A percentile compares a stretch with the other conserved stretches of the same genome.
These are phyloP conservation scores for Ceratocystis albifundus DNA, from an alignment of 2,329 filamentous ascomycete species.

Conservation along the genomic window DNA sequence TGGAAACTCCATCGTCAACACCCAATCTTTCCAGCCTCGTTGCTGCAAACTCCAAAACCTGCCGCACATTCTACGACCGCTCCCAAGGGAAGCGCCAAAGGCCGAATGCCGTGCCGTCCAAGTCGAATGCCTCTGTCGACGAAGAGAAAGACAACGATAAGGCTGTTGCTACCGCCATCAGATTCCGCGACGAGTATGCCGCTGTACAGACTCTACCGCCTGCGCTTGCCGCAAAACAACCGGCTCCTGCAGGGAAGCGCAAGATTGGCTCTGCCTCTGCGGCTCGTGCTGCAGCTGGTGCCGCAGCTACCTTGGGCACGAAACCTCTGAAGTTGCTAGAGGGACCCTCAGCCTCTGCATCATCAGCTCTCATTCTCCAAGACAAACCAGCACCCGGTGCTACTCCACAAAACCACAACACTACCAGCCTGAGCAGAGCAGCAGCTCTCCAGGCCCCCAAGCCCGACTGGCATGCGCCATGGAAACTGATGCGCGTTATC, in stretches of 20 bases:
- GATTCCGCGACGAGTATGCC: constrained; percentile 64
- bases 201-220: constrained; percentile 66
- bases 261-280: constrained; percentile 14
- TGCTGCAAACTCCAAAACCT: constrained; percentile 22
- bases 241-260: constrained; percentile 30
- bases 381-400: constrained; percentile 7
- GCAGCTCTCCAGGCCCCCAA: constrained; percentile 40
- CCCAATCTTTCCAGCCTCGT: constrained; percentile 21
- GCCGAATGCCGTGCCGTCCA: constrained; percentile 29
- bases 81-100: constrained; percentile 33
- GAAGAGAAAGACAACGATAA: not conserved
- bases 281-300: constrained; percentile 28
- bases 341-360: constrained; percentile 35
- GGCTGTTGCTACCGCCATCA: constrained; percentile 32
- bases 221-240: constrained; percentile 67
- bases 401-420: constrained; percentile 21
- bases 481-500: constrained; percentile 97
- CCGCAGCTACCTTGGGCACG: constrained; percentile 25
- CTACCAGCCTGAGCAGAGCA: constrained; percentile 27
- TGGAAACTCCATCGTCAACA: constrained; percentile 18
- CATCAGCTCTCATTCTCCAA: constrained; percentile 7
- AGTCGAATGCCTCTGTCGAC: not conserved
- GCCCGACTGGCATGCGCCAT: constrained; percentile 94
- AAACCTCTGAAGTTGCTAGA: constrained; percentile 32
- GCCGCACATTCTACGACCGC: constrained; percentile 22